Evolutionary conservation across 148 eudicot species (phyloP), one percentile per base, ranked within the genome.

Genomic region (Fallopia convolvulus): DNA sequence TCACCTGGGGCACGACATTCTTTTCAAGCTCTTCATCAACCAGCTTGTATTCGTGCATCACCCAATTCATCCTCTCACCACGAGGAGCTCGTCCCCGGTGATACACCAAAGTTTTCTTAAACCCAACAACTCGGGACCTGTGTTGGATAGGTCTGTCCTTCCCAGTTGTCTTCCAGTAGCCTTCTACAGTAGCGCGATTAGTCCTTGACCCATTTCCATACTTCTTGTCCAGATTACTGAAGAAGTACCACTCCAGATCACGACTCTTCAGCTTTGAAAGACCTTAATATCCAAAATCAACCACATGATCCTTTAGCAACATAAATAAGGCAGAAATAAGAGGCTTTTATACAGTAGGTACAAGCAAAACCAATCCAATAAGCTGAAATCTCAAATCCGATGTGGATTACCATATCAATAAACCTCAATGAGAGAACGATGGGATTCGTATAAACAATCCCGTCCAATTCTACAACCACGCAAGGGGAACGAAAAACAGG

Each of bases 201-300:
- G 99, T 94, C 84, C 85, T 90, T 74, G 86, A 80, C 3, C 93
- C 90, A 76, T 92, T 92, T 2, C 93, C 97, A 85, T 90, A 90
- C 80, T 94, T 94, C 87, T 87, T 90, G 68, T 94, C 98, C 47
- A 94, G 84, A 5, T 79, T 81, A 65, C 97, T 90, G 80, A 94
- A 94, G 80, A 94, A 94, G 82, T 92, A 94, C 98, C 98, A 94
- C 70, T 94, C 97, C 26, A 86, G 80, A 81, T 94, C 98, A 79
- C 98, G 85, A 76, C 80, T 89, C 85, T 92, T 90, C 84, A 94
- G 82, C 86, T 83, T 90, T 1, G 98, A 92, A 74, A 81, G 80
- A 70, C 89, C 98, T 94, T 79, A 60, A 77, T 46, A 72, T 65
- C 72, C 52, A 66, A 74, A 55, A 76, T 46, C 47, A 47, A 80